These are phyloP conservation scores for Hypomyces perniciosus DNA, from an alignment of 2,329 filamentous ascomycete genomes.

Conservation along the genomic window DNA sequence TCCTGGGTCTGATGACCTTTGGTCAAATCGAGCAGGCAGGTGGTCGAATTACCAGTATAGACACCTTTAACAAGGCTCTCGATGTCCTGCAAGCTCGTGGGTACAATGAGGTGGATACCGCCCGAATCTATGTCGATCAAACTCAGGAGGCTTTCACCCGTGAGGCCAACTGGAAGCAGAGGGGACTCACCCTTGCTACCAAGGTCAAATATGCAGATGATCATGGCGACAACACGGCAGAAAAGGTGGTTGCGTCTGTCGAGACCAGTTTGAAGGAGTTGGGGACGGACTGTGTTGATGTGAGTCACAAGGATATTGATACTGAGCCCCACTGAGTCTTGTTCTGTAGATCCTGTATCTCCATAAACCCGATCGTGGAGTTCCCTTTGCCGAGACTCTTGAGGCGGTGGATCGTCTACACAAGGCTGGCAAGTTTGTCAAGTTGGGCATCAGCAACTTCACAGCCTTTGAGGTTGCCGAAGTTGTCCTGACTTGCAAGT, in stretches of 20 bases:
- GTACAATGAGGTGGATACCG: constrained; percentile 82
- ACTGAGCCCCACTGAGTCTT: background rate
- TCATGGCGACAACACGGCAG: constrained; percentile 55
- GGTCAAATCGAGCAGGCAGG: constrained; percentile 57
- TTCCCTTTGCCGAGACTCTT: constrained; percentile 75
- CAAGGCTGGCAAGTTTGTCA: constrained; percentile 78
- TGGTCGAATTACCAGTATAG: constrained; percentile 62
- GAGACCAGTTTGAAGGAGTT: constrained; percentile 66
- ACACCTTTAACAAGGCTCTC: constrained; percentile 65
- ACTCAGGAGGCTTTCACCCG: constrained; percentile 74
- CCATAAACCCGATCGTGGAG: constrained; percentile 47
- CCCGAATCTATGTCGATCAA: constrained; percentile 64
- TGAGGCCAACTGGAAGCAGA: constrained; percentile 70
- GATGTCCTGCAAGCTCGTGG: constrained; percentile 72
- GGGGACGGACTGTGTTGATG: constrained; percentile 66
- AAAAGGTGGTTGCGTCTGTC: constrained; percentile 58
- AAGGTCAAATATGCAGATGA: constrained; percentile 61
- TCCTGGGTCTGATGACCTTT: constrained; percentile 85
- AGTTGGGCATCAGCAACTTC: constrained; percentile 76
- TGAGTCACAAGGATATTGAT: constrained; percentile 25
- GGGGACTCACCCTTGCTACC: constrained; percentile 71
- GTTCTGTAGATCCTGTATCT: constrained; percentile 31
- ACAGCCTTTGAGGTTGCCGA: constrained; percentile 85
- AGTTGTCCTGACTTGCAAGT: constrained; percentile 70
- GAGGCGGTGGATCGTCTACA: constrained; percentile 73